phyloP scores from a whole-genome alignment of 176 grass and related monocot genomes.

The Carex cristatella region DNA sequence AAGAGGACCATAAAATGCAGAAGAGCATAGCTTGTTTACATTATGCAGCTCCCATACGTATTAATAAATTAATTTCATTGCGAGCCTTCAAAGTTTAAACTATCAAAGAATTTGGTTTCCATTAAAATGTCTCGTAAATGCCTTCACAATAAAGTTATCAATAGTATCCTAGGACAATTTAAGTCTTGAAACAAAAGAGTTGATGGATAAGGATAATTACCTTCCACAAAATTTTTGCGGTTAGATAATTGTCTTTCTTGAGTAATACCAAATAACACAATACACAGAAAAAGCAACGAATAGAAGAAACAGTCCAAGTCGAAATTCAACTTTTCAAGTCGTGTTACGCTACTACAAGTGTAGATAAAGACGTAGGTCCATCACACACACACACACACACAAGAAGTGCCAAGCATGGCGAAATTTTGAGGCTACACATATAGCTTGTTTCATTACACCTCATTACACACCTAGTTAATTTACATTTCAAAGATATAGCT shows the following conservation, averaged over 20 bases:
- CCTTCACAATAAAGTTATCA: neutral
- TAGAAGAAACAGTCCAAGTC: neutral
- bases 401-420: neutral
- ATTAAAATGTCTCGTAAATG: neutral
- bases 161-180: neutral
- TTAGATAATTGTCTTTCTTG: neutral
- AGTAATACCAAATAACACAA: neutral
- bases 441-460: neutral
- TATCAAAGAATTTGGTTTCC: neutral
- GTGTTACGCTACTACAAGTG: neutral
- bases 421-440: neutral
- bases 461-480: neutral
- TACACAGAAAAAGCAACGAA: neutral
- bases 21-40: neutral
- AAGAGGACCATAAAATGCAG: neutral
- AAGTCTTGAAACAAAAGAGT: neutral
- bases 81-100: neutral
- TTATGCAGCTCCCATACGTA: neutral
- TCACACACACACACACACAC: neutral
- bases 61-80: neutral
- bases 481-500: neutral
- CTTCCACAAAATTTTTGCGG: neutral
- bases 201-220: slow-evolving; percentile 1
- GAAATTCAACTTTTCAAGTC: neutral
- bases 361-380: neutral